Percentiles rank a stretch among this genome's conserved stretches.
These are phyloP conservation scores for Sequoiadendron giganteum DNA, from an alignment of 75 land plant species.

Conservation along the genomic window DNA sequence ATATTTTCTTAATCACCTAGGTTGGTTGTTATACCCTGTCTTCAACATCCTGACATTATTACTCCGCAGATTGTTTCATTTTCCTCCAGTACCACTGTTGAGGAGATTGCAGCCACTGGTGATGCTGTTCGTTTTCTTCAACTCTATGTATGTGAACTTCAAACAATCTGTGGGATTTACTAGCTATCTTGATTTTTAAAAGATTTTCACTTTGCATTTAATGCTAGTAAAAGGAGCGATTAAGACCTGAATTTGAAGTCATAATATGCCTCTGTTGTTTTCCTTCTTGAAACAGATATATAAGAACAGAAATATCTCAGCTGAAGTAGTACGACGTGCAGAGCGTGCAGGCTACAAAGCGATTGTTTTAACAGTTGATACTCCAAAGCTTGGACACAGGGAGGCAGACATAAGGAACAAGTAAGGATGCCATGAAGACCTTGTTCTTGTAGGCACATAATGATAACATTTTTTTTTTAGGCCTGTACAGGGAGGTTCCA, in stretches of 20 bases:
- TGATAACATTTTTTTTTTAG: neutral
- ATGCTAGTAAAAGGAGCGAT: too few relatives aligned
- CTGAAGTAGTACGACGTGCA: constrained; percentile 58
- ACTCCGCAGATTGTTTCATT: constrained; percentile 40
- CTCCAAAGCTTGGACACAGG: constrained; percentile 51
- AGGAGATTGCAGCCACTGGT: constrained; percentile 81
- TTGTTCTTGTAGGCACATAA: neutral
- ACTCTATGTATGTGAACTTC: constrained; percentile 33
- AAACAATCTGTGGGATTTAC: too few relatives aligned
- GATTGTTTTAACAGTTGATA: constrained; percentile 55
- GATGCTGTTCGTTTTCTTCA: constrained; percentile 72
- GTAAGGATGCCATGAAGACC: constrained; percentile 17
- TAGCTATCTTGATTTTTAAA: too few relatives aligned
- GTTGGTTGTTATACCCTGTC: too few relatives aligned
- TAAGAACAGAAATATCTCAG: constrained; percentile 59
- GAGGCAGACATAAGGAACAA: constrained; percentile 61
- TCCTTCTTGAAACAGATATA: constrained; percentile 17
- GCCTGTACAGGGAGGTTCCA: neutral
- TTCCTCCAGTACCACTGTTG: constrained; percentile 51
- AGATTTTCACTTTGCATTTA: too few relatives aligned
- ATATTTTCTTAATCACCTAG: too few relatives aligned
- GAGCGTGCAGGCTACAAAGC: constrained; percentile 62
- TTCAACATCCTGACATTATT: too few relatives aligned
- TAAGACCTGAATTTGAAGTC: too few relatives aligned
- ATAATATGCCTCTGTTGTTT: too few relatives aligned